Evolutionary conservation across 2,329 filamentous ascomycete species (phyloP).

Genomic region (Pestalotiopsis sp.): DNA sequence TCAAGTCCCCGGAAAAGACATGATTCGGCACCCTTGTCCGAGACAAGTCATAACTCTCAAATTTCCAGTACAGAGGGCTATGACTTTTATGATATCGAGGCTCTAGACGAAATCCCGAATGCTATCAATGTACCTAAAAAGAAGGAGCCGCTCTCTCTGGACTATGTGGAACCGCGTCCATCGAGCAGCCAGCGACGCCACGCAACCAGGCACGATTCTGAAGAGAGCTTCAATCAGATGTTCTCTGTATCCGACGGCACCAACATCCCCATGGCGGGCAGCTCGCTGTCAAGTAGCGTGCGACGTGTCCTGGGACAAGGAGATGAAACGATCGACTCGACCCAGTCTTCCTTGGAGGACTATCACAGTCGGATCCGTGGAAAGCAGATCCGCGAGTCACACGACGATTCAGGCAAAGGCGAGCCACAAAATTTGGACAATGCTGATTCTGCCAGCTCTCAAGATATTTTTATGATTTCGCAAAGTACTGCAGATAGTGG

Average conservation of each 20-base stretch:
- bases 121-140: conserved; percentile 55
- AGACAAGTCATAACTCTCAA: conserved; percentile 51
- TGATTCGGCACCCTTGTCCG: conserved; percentile 51
- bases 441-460: conserved; percentile 24
- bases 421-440: conserved; percentile 17
- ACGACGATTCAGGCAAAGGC: conserved; percentile 19
- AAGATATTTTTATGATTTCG: conserved; percentile 30
- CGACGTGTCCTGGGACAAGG: background rate
- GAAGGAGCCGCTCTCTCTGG: conserved; percentile 37
- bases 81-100: conserved; percentile 66
- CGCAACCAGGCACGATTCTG: conserved; percentile 52
- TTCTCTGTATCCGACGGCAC: conserved; percentile 58
- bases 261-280: conserved; percentile 37
- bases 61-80: conserved; percentile 61
- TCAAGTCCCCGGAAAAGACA: conserved; percentile 43
- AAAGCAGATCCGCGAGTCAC: conserved; percentile 33
- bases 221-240: conserved; percentile 58
- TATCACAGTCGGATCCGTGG: conserved; percentile 49
- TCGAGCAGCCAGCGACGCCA: conserved; percentile 29
- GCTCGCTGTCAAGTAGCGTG: conserved; percentile 29
- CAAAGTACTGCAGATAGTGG: conserved; percentile 30
- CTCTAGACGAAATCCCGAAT: conserved; percentile 36
- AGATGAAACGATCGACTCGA: background rate
- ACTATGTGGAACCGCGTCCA: conserved; percentile 32
- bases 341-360: conserved; percentile 31